Evolutionary conservation across 345 rosid genomes (phyloP).

Genomic region (Combretum micranthum): DNA sequence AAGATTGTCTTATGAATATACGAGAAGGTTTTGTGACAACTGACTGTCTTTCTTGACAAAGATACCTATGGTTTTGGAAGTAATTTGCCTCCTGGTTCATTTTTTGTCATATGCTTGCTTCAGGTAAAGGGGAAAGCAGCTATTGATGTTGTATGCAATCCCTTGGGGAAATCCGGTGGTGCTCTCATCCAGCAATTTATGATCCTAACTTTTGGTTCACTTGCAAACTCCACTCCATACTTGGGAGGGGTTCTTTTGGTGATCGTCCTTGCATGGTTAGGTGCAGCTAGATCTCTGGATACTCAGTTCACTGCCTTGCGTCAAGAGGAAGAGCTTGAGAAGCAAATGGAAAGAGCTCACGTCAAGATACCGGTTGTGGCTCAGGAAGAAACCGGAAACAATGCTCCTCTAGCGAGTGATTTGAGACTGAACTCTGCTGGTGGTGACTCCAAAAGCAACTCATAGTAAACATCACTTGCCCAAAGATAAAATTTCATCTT

Average conservation of each 20-base stretch:
- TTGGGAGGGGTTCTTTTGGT: conserved; percentile 75
- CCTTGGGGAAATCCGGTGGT: conserved; percentile 92
- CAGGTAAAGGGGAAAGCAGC: conserved; percentile 98
- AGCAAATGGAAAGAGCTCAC: conserved; percentile 86
- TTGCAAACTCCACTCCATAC: conserved; percentile 90
- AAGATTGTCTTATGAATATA: too few relatives aligned
- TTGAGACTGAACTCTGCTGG: conserved; percentile 4
- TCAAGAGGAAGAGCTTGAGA: conserved; percentile 88
- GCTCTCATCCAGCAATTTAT: conserved; percentile 96
- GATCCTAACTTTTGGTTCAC: conserved; percentile 93
- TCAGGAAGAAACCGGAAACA: conserved; percentile 37
- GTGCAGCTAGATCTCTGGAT: conserved; percentile 83
- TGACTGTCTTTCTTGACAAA: too few relatives aligned
- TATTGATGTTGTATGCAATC: conserved; percentile 91
- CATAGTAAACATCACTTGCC: conserved; percentile 17
- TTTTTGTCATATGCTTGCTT: conserved; percentile 10
- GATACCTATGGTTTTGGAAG: too few relatives aligned
- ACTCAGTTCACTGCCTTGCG: conserved; percentile 69
- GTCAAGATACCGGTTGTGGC: conserved; percentile 76
- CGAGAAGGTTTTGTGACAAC: too few relatives aligned
- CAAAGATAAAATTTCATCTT: too few relatives aligned
- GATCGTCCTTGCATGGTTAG: conserved; percentile 81
- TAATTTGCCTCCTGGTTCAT: neutral
- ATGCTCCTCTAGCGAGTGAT: conserved; percentile 18
- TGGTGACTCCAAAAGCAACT: conserved; percentile 7